phyloP scores from a whole-genome alignment of 495 filamentous ascomycete species.

The Neurospora tetraspora region DNA sequence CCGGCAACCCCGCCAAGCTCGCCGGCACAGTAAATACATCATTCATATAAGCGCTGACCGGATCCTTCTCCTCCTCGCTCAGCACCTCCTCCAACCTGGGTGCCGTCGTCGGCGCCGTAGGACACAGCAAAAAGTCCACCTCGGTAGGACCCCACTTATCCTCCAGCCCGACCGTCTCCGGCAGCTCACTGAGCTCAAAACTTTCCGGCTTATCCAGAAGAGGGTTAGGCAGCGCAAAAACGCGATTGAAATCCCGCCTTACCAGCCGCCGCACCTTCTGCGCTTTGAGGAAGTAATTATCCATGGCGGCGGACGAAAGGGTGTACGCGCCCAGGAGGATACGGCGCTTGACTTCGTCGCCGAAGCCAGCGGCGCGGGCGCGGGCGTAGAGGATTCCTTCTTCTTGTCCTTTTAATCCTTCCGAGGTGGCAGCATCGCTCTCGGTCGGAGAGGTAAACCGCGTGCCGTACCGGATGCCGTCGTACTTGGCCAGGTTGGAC shows the following conservation, averaged over 20 bases:
- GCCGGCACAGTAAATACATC: slow-evolving; percentile 96
- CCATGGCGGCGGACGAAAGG: slow-evolving; percentile 79
- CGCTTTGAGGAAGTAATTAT: slow-evolving; percentile 94
- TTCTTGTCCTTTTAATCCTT: slow-evolving; percentile 24
- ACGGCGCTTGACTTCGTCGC: slow-evolving; percentile 71
- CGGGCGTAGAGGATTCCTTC: slow-evolving; percentile 57
- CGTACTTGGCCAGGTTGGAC: slow-evolving; percentile 96
- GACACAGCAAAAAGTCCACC: slow-evolving; percentile 83
- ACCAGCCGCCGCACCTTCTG: slow-evolving; percentile 81
- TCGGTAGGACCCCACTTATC: slow-evolving; percentile 36
- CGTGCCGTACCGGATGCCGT: slow-evolving; percentile 81
- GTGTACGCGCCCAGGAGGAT: slow-evolving; percentile 88
- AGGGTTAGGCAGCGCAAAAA: slow-evolving; percentile 60
- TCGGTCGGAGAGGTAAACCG: slow-evolving; percentile 18
- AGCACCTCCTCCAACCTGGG: slow-evolving; percentile 50
- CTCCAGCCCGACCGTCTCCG: slow-evolving; percentile 28
- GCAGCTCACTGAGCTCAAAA: slow-evolving; percentile 37
- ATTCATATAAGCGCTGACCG: slow-evolving; percentile 59
- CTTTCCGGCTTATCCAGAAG: slow-evolving; percentile 33
- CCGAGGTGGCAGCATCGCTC: not conserved
- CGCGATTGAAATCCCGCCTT: slow-evolving; percentile 69
- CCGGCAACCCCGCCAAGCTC: slow-evolving; percentile 83
- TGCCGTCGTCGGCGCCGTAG: slow-evolving; percentile 71
- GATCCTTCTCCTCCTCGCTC: slow-evolving; percentile 17
- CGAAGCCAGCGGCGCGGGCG: slow-evolving; percentile 65